phyloP scores from a whole-genome alignment of 2,329 filamentous ascomycete genomes.

The Epichloe gansuensis region DNA sequence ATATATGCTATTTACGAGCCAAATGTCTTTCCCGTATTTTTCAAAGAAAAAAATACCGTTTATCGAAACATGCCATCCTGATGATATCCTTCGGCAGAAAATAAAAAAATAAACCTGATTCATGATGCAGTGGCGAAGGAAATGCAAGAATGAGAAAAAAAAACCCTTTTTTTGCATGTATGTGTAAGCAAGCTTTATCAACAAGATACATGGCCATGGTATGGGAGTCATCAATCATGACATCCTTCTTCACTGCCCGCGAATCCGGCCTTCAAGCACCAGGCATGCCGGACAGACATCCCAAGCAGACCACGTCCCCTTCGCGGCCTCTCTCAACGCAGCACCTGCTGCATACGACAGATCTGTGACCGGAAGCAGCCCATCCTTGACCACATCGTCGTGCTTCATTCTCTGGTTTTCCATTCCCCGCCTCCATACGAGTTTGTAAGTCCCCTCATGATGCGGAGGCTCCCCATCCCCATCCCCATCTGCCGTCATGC shows the following conservation, averaged over 20 bases:
- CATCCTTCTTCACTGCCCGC: background rate
- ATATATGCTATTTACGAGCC: too few relatives aligned
- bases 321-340: slow-evolving; percentile 53
- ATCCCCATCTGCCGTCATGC: slow-evolving; percentile 7
- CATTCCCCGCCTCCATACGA: background rate
- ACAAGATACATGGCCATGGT: background rate
- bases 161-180: too few relatives aligned
- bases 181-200: background rate
- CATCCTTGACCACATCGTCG: slow-evolving; percentile 18
- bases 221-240: background rate
- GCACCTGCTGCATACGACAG: slow-evolving; percentile 53
- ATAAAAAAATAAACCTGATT: too few relatives aligned
- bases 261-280: slow-evolving; percentile 17
- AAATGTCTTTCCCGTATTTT: too few relatives aligned
- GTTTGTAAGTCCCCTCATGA: slow-evolving; percentile 4
- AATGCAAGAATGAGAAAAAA: background rate
- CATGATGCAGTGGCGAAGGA: background rate
- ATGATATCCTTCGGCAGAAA: too few relatives aligned
- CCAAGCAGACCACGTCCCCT: slow-evolving; percentile 54
- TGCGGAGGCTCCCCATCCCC: background rate
- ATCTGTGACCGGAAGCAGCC: slow-evolving; percentile 32
- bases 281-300: slow-evolving; percentile 40
- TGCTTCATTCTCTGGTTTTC: slow-evolving; percentile 1
- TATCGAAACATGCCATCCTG: too few relatives aligned
- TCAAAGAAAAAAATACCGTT: too few relatives aligned